Percentiles rank a stretch among this genome's conserved stretches.
Evolutionary conservation across 129 eudicot genomes (phyloP).

Genomic region (Flaveria trinervia): DNA sequence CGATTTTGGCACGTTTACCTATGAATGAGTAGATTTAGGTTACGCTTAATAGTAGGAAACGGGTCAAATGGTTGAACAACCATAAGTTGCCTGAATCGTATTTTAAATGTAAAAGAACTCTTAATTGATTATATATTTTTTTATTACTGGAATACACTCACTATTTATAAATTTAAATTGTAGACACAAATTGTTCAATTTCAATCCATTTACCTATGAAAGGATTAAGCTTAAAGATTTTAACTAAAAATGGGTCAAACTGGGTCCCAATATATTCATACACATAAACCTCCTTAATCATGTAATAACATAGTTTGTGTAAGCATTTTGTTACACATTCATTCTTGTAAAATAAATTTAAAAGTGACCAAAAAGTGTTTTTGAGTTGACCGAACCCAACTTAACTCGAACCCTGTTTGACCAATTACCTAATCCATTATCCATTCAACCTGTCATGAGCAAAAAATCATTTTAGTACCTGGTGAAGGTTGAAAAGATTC

Average conservation of each 20-base stretch:
- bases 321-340: neutral
- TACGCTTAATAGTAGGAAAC: neutral
- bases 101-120: neutral
- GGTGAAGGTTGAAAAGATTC: conserved; percentile 37
- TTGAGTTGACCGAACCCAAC: neutral
- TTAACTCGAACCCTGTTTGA: conserved; percentile 1
- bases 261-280: neutral
- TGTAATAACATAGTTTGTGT: neutral
- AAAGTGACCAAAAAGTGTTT: neutral
- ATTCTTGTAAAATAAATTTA: neutral
- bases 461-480: conserved; percentile 36
- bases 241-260: neutral
- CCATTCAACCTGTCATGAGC: neutral
- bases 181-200: neutral
- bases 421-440: neutral
- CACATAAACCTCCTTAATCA: neutral
- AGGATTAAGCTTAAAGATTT: neutral
- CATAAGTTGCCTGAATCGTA: neutral
- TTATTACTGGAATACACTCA: neutral
- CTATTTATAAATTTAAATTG: neutral
- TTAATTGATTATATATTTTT: neutral
- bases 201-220: neutral
- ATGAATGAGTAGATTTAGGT: neutral
- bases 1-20: neutral
- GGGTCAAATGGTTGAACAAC: neutral